These are phyloP conservation scores for Linanthus parryae DNA, from an alignment of 148 eudicot species.

Conservation along the genomic window DNA sequence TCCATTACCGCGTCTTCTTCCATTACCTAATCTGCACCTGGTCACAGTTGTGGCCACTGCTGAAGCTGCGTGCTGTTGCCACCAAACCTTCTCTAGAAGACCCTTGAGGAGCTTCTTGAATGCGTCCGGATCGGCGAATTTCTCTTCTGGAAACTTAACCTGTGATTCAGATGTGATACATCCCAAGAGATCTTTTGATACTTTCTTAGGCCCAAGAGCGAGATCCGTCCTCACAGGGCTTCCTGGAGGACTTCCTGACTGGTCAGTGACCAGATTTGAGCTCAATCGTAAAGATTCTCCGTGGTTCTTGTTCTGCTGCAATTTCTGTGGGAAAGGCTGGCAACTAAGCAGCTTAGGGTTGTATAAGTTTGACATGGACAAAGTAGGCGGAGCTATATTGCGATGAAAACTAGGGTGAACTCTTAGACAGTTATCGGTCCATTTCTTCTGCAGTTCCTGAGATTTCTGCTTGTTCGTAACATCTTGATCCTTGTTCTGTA, in stretches of 20 bases:
- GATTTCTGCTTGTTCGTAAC: conserved; percentile 43
- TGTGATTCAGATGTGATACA: conserved; percentile 59
- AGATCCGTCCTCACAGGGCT: conserved; percentile 89
- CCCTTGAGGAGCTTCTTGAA: conserved; percentile 84
- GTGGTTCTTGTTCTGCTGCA: conserved; percentile 31
- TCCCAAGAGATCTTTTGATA: conserved; percentile 49
- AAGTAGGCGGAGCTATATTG: conserved; percentile 28
- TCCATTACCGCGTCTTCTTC: conserved; percentile 45
- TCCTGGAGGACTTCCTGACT: conserved; percentile 31
- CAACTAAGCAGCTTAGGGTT: conserved; percentile 50
- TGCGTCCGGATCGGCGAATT: conserved; percentile 61
- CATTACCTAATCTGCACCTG: conserved; percentile 52
- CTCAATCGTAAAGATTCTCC: conserved; percentile 44
- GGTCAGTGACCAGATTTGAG: conserved; percentile 19
- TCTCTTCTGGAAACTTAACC: conserved; percentile 25
- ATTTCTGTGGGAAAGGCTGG: conserved; percentile 45
- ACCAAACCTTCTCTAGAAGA: conserved; percentile 74
- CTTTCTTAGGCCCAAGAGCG: conserved; percentile 59
- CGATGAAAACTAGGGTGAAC: conserved; percentile 74
- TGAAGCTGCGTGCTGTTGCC: conserved; percentile 93
- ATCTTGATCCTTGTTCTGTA: conserved; percentile 58
- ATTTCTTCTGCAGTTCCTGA: conserved; percentile 79
- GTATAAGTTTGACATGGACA: conserved; percentile 46
- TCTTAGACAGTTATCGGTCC: conserved; percentile 66
- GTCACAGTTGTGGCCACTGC: conserved; percentile 63